phyloP scores from a whole-genome alignment of 1,284 basidiomycete genomes.

The Chondrostereum purpureum region DNA sequence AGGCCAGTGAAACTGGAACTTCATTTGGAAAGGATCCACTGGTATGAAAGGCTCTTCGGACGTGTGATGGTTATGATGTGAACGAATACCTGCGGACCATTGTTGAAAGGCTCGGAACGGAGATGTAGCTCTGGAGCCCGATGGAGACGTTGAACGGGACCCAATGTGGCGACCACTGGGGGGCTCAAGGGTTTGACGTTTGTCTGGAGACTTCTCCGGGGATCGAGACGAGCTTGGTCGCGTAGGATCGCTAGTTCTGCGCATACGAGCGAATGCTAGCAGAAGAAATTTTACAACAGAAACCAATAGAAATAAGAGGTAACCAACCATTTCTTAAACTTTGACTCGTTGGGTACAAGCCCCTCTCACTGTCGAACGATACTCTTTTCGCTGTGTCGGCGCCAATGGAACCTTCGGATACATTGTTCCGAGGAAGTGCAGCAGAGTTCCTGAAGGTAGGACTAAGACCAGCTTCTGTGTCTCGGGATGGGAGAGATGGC shows the following conservation, averaged over 20 bases:
- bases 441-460: slow-evolving; percentile 7
- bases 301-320: no score
- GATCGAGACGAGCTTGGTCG: no score
- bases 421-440: slow-evolving; percentile 10
- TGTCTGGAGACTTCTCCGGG: slow-evolving; percentile 15
- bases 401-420: slow-evolving; percentile 19
- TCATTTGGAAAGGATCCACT: slow-evolving; percentile 33
- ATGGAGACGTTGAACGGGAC: slow-evolving; percentile 27
- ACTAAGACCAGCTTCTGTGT: slow-evolving; percentile 5
- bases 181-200: slow-evolving; percentile 7
- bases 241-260: slow-evolving; percentile 17
- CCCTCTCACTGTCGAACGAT: slow-evolving; percentile 30
- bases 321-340: slow-evolving; percentile 25
- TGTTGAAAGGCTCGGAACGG: slow-evolving; percentile 36
- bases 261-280: slow-evolving; percentile 11
- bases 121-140: slow-evolving; percentile 33
- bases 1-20: slow-evolving; percentile 17
- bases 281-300: no score
- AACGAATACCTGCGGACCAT: slow-evolving; percentile 27
- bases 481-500: slow-evolving; percentile 13
- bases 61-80: slow-evolving; percentile 10
- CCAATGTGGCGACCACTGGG: slow-evolving; percentile 11
- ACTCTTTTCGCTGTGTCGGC: slow-evolving; percentile 26
- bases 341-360: slow-evolving; percentile 23
- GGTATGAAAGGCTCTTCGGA: slow-evolving; percentile 36